Base-by-base conservation (phyloP, 495 filamentous ascomycete species). In the Penicillium ucsense region DNA sequence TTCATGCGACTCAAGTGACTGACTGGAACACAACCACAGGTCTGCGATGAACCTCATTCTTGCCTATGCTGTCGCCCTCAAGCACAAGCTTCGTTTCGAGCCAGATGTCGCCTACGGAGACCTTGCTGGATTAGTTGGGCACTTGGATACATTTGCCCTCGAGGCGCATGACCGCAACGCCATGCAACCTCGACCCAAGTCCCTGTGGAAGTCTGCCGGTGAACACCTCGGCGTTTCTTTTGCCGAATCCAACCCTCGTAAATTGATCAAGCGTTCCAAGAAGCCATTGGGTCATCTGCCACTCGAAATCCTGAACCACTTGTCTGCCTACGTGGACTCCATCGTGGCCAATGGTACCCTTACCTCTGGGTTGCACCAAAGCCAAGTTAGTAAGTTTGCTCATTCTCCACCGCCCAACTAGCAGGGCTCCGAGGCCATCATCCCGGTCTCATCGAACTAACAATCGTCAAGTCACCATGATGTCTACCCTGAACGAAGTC, bases 31-130 rank as follows among this genome's bases (percentile, higher is more conserved):
- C 20, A 20, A 6, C 0, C 39, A 32, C 51, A 81, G 80, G 37
- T 81, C 87, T 2, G 85, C 82, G 3, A 77, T 92, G 61, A 92
- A 94, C 62, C 77, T 94, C 35, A 74, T 92, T 48, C 74, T 88
- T 11, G 87, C 86, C 3, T 95, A 85, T 59, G 75, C 83, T 31
- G 74, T 86, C 6, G 64, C 88, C 1, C 72, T 91, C 43, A 94
- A 91, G 60, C 88, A 91, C 69, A 83, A 81, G 58, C 78, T 95
- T n/a, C 86, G 89, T 28, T 90, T 89, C 58, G 88, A 95, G 57
- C 86, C 88, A 0, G 88, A 86, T 62, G 79, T 84, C 20, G 80
- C 82, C 46, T 91, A 94, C 56, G 74, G 45, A 71, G 78, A 65
- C 79, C 70, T 54, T 74, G 81, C 48, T 76, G 82, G 51, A 47